Percentiles rank a stretch among this genome's conserved stretches.
These are phyloP conservation scores for Choanephora cucurbitarum DNA, from an alignment of 371 early-diverging fungal genomes.

Conservation along the genomic window DNA sequence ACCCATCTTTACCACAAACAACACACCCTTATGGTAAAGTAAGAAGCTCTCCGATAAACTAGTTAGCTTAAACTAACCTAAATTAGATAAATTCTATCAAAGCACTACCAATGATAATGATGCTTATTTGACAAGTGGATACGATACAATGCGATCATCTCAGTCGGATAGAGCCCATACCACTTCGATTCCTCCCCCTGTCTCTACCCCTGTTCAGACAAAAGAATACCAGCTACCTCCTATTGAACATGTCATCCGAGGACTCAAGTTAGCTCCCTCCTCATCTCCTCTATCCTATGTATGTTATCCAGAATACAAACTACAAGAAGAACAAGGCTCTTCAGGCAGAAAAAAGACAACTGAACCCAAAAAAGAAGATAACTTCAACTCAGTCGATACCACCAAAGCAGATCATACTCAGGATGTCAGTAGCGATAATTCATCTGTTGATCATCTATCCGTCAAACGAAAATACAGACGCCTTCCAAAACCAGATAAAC, in stretches of 20 bases:
- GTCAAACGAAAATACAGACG: slow-evolving; percentile 47
- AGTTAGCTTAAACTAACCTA: too few species aligned
- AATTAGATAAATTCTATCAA: background rate
- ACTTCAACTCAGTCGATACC: too few species aligned
- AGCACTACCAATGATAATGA: slow-evolving; percentile 3
- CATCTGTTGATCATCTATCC: background rate
- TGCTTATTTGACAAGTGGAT: slow-evolving; percentile 20
- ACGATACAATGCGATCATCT: slow-evolving; percentile 17
- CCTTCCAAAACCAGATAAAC: slow-evolving; percentile 55
- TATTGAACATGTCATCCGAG: background rate
- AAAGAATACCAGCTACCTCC: background rate
- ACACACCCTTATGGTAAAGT: background rate
- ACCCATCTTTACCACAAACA: background rate
- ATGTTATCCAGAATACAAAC: background rate
- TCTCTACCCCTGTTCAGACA: background rate
- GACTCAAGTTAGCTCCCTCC: background rate
- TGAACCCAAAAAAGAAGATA: too few species aligned
- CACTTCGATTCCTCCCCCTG: background rate
- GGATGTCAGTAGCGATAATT: slow-evolving; percentile 1
- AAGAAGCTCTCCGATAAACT: too few species aligned
- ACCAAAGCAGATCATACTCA: too few species aligned
- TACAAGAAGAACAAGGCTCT: background rate
- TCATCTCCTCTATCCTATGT: background rate
- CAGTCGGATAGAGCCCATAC: background rate
- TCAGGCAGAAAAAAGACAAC: slow-evolving; percentile 3